Evolutionary conservation across 2,329 filamentous ascomycete genomes (phyloP).

Genomic region (Onygenales sp.): DNA sequence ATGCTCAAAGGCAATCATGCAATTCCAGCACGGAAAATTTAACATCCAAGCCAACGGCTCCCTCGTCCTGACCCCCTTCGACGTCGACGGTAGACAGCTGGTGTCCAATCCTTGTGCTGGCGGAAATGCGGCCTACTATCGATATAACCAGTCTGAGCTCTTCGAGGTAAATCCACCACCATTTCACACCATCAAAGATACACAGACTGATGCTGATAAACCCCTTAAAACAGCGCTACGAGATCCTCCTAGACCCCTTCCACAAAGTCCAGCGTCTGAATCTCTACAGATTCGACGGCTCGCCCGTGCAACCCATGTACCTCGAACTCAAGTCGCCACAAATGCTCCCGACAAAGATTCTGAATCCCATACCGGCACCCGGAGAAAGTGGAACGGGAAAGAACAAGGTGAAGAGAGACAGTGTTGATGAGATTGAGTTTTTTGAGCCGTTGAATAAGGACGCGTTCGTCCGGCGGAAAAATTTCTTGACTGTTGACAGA

Average conservation of each 20-base stretch:
- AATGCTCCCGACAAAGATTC: conserved; percentile 60
- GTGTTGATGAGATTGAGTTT: conserved; percentile 7
- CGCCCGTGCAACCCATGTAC: conserved; percentile 59
- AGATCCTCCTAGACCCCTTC: conserved; percentile 47
- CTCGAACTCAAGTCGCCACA: conserved; percentile 52
- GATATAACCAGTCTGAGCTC: conserved; percentile 56
- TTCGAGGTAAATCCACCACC: conserved; percentile 43
- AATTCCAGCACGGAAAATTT: conserved; percentile 64
- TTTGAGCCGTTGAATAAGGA: conserved; percentile 16
- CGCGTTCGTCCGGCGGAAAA: conserved; percentile 20
- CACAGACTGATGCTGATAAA: not conserved
- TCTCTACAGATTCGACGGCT: conserved; percentile 54
- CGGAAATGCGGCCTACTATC: conserved; percentile 48
- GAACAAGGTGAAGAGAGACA: conserved; percentile 24
- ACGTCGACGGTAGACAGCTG: conserved; percentile 58
- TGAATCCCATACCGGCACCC: conserved; percentile 46
- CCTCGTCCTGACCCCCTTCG: conserved; percentile 50
- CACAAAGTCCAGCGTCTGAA: conserved; percentile 54
- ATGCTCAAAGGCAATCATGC: conserved; percentile 57
- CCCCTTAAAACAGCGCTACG: conserved; percentile 24
- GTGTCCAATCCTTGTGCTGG: conserved; percentile 55
- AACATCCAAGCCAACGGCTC: conserved; percentile 48
- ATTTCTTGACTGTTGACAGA: conserved; percentile 22
- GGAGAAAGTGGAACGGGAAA: conserved; percentile 4
- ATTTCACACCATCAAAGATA: not conserved